Conservation (phyloP, 352 stramenopile species). For the Pythium folliculosum region DNA sequence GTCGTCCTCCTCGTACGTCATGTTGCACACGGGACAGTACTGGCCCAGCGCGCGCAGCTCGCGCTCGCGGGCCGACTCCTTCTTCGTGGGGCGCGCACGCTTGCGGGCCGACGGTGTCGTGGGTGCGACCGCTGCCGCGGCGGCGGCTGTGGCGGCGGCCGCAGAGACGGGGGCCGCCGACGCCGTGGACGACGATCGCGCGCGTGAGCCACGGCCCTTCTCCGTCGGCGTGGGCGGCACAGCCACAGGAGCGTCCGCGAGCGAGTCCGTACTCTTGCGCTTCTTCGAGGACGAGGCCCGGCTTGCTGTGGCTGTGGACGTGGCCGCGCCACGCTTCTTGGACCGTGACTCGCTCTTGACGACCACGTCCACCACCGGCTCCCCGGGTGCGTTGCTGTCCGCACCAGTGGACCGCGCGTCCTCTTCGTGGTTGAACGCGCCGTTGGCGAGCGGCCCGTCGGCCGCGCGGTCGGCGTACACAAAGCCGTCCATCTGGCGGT, state of each 20-base stretch:
- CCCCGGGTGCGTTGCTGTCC: background rate
- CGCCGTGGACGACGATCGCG: background rate
- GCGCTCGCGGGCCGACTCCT: conserved; percentile 66
- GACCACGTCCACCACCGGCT: background rate
- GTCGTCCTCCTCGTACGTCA: conserved; percentile 86
- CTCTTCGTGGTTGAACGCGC: background rate
- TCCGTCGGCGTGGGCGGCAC: conserved; percentile 10
- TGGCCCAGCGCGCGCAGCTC: conserved; percentile 78
- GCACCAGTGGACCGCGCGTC: background rate
- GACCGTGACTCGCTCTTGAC: conserved; percentile 12
- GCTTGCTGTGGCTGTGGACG: conserved; percentile 9
- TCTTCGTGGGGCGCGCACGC: conserved; percentile 51
- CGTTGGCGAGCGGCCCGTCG: background rate
- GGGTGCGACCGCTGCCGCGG: conserved; percentile 18
- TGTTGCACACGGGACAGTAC: conserved; percentile 88
- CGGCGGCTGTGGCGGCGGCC: conserved; percentile 10
- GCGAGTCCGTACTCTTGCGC: conserved; percentile 30
- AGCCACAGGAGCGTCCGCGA: background rate
- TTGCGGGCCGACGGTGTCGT: conserved; percentile 39
- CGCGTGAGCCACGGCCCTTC: background rate
- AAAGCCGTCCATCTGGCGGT: conserved; percentile 32
- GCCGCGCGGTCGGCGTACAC: conserved; percentile 31
- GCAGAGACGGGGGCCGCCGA: conserved; percentile 1
- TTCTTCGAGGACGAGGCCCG: conserved; percentile 27
- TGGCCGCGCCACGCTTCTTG: conserved; percentile 6